phyloP scores from a whole-genome alignment of 805 yeast species.

The Wickerhamomyces subpelliculosus region DNA sequence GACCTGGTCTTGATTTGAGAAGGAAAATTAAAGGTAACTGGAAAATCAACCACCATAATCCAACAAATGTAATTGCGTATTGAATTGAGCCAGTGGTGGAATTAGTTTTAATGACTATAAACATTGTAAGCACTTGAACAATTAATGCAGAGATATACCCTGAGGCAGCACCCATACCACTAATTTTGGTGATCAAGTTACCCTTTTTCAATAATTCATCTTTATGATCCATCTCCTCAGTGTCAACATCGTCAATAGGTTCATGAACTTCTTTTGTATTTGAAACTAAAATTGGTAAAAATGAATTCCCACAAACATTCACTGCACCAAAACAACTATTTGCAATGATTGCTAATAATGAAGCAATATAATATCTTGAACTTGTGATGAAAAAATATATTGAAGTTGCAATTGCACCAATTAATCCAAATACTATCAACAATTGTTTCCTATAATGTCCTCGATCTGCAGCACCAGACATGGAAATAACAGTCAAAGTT shows the following conservation, averaged over 20 bases:
- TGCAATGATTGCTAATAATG: conserved; percentile 51
- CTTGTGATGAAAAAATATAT: conserved; percentile 32
- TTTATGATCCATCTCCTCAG: not conserved
- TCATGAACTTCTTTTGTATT: conserved; percentile 25
- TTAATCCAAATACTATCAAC: conserved; percentile 46
- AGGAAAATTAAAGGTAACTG: conserved; percentile 52
- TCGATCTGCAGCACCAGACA: conserved; percentile 67
- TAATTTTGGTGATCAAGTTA: conserved; percentile 40
- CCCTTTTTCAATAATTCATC: conserved; percentile 19
- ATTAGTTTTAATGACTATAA: conserved; percentile 35
- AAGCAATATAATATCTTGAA: conserved; percentile 42
- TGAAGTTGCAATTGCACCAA: conserved; percentile 53
- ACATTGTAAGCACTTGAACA: conserved; percentile 56
- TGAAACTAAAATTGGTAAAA: conserved; percentile 53
- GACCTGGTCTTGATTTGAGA: conserved; percentile 39
- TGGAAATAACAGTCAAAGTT: conserved; percentile 59
- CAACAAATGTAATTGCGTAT: conserved; percentile 55
- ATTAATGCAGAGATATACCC: conserved; percentile 66
- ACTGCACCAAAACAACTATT: conserved; percentile 73
- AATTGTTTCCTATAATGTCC: conserved; percentile 53
- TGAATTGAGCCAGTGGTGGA: conserved; percentile 40
- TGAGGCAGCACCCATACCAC: conserved; percentile 64
- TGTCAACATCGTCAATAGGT: conserved; percentile 9
- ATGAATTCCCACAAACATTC: conserved; percentile 73
- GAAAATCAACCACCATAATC: conserved; percentile 72